Evolutionary conservation across 73 alveolate species (phyloP), one percentile per base, ranked within the genome.

Genomic region (Halteria grandinella): DNA sequence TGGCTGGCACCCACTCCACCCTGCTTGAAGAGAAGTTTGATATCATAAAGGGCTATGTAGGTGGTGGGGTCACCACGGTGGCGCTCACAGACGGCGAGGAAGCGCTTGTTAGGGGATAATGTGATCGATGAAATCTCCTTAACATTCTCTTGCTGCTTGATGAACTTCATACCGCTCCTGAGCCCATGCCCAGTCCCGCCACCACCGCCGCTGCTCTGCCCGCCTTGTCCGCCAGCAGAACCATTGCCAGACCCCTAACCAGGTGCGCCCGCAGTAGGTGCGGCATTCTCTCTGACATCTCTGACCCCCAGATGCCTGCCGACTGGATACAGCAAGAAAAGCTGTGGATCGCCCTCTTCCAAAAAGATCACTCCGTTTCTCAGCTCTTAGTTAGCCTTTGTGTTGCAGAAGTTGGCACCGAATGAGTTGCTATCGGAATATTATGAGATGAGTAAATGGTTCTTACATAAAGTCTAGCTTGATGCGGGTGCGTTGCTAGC

Each of bases 301-400:
- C 92, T 43, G 24, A 83, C 59, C 5, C 92, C 92, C 41, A 83
- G 72, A 59, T 83, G 92, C 69, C 57, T 75, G 43, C 87, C 92
- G 21, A 82, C 91, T 23, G 91, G 91, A 47, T 82, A 82, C 17
- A 82, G 75, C 15, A 82, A 18, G 28, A 51, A 72, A 24, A 74
- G 48, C 21, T 53, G 91, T 11, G 53, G 71, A 37, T 82, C 83
- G 10, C 55, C 20, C 31, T 82, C 86, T 34, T 82, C 86, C 36
- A 82, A 44, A 32, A 60, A 71, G 62, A 36, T 48, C 0, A 82
- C 63, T 2, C 75, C 14, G 36, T 70, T 57, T n/a, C 54, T 31
- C 6, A 82, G 73, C 28, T 82, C 82, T 21, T 33, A 11, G n/a
- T 36, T 36, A 11, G 63, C 23, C 20, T 57, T 15, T 57, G 18